Percentiles rank a stretch among this genome's conserved stretches.
Evolutionary conservation across 306 rosid genomes (phyloP).

Genomic region (Malus asiatica): DNA sequence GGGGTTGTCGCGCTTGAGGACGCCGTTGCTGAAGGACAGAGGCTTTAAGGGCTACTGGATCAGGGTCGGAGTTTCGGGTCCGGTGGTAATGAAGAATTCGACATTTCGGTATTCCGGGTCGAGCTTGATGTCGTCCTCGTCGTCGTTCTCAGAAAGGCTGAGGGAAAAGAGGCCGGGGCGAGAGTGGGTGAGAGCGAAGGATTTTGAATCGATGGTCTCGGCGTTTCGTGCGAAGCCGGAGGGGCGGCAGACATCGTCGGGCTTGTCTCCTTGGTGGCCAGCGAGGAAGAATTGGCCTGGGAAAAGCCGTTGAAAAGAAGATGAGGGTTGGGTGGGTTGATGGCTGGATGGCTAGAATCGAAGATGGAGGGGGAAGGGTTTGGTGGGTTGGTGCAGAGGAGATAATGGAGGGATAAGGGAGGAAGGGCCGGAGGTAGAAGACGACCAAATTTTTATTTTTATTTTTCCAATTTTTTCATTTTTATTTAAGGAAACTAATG

Average conservation of each 20-base stretch:
- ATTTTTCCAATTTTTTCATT: too few relatives aligned
- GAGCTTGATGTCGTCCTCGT: constrained; percentile 60
- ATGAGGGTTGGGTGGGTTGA: too few relatives aligned
- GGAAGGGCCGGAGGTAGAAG: too few relatives aligned
- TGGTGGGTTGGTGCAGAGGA: too few relatives aligned
- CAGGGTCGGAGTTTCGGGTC: constrained; percentile 67
- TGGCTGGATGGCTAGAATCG: too few relatives aligned
- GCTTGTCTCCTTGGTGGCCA: constrained; percentile 80
- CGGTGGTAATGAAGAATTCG: constrained; percentile 78
- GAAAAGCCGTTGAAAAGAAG: constrained; percentile 16
- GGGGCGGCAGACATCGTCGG: constrained; percentile 71
- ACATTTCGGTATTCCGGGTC: constrained; percentile 67
- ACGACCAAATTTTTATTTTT: too few relatives aligned
- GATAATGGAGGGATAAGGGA: too few relatives aligned
- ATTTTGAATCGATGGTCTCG: constrained; percentile 54
- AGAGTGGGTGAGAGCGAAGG: constrained; percentile 61
- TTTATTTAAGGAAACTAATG: too few relatives aligned
- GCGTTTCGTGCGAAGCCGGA: constrained; percentile 42
- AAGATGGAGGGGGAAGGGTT: too few relatives aligned
- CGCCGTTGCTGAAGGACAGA: constrained; percentile 57
- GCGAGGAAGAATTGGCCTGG: constrained; percentile 79
- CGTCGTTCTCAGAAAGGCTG: constrained; percentile 70
- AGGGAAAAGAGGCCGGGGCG: constrained; percentile 67
- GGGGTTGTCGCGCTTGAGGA: constrained; percentile 60
- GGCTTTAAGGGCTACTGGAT: constrained; percentile 47